These are phyloP conservation scores for Amniculicola lignicola DNA, from an alignment of 495 filamentous ascomycete genomes.

Conservation along the genomic window DNA sequence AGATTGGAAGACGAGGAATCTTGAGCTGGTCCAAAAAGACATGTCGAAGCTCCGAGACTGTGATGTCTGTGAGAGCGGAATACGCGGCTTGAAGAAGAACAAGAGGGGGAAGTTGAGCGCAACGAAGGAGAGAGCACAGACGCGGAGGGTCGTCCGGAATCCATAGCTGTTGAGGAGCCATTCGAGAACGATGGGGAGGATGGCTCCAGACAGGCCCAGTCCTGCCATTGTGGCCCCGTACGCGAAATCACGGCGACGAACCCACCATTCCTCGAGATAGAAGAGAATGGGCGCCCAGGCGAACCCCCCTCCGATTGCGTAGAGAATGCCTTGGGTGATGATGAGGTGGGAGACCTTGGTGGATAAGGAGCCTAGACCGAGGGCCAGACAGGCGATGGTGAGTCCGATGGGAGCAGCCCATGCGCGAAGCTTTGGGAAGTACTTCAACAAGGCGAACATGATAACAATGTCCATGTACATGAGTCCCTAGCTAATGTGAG, in stretches of 20 bases:
- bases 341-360: conserved; percentile 48
- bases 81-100: conserved; percentile 45
- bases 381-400: conserved; percentile 25
- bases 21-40: conserved; percentile 29
- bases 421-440: conserved; percentile 36
- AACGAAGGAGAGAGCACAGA: conserved; percentile 47
- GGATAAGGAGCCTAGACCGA: conserved; percentile 48
- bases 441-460: conserved; percentile 39
- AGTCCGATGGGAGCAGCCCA: conserved; percentile 45
- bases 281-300: conserved; percentile 50
- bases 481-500: conserved; percentile 38
- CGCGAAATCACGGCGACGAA: conserved; percentile 51
- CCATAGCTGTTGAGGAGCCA: conserved; percentile 53
- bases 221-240: conserved; percentile 59
- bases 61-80: conserved; percentile 29
- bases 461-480: conserved; percentile 50
- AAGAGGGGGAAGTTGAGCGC: conserved; percentile 52
- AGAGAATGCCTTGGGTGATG: conserved; percentile 54
- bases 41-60: conserved; percentile 31
- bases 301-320: conserved; percentile 49
- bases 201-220: conserved; percentile 43
- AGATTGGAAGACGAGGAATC: conserved; percentile 36
- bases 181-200: conserved; percentile 40
- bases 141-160: conserved; percentile 52
- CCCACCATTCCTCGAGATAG: conserved; percentile 59